These are phyloP conservation scores for Dryadomyces quercivorus DNA, from an alignment of 2,329 filamentous ascomycete species.

Conservation along the genomic window DNA sequence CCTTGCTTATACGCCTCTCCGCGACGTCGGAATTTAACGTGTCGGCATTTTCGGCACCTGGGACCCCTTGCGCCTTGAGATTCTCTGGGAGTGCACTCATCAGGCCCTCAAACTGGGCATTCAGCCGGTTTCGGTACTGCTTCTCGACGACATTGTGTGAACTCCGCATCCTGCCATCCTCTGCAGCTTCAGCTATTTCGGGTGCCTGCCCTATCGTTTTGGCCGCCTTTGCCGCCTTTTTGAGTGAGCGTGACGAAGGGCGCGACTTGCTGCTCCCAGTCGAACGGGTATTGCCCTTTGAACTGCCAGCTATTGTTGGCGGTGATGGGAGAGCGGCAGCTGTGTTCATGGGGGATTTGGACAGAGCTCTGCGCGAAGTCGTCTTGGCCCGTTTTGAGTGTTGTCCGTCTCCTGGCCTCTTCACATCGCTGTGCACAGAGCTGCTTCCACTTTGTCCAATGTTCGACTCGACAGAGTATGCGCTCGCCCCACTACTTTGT, in stretches of 20 bases:
- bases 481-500: background rate
- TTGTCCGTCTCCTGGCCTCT: background rate
- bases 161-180: constrained; percentile 3
- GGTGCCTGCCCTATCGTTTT: constrained; percentile 10
- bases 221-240: constrained; percentile 13
- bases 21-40: constrained; percentile 9
- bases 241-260: constrained; percentile 19
- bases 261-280: constrained; percentile 14
- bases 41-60: background rate
- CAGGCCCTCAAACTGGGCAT: constrained; percentile 11
- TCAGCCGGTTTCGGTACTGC: constrained; percentile 12
- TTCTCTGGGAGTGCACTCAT: constrained; percentile 11
- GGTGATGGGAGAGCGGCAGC: background rate
- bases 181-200: constrained; percentile 12
- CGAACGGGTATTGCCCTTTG: background rate
- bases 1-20: constrained; percentile 22
- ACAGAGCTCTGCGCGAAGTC: background rate
- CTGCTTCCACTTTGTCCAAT: background rate
- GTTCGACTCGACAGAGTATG: background rate
- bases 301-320: background rate
- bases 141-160: constrained; percentile 13
- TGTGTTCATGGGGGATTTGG: background rate
- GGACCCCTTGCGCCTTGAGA: background rate
- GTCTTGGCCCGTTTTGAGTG: background rate
- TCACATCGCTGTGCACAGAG: background rate